Conservation (phyloP, 352 stramenopile species). For the Proteromonas lacertae region DNA sequence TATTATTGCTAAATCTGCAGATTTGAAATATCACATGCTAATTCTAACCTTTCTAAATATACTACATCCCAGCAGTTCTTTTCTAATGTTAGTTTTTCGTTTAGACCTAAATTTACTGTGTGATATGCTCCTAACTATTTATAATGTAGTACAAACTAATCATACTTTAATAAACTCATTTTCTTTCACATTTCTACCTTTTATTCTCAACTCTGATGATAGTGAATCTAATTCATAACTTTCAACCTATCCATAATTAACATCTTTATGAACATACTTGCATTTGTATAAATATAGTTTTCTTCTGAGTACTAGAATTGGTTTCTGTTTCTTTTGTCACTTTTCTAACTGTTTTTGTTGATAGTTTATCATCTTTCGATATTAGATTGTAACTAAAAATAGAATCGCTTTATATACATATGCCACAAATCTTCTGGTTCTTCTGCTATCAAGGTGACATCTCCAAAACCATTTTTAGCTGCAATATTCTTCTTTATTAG, state of each 20-base stretch:
- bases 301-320: too few relatives aligned
- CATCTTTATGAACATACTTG: constrained; percentile 66
- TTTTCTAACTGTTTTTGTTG: too few relatives aligned
- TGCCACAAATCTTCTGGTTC: constrained; percentile 90
- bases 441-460: constrained; percentile 54
- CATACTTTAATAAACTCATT: constrained; percentile 60
- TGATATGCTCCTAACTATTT: constrained; percentile 68
- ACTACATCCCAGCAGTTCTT: constrained; percentile 90
- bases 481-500: constrained; percentile 52
- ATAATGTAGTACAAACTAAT: not conserved
- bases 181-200: constrained; percentile 61
- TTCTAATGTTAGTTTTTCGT: constrained; percentile 68
- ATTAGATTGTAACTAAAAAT: too few relatives aligned
- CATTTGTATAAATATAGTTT: constrained; percentile 65
- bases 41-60: constrained; percentile 66
- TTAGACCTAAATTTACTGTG: constrained; percentile 76
- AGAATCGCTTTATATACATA: too few relatives aligned
- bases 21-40: constrained; percentile 7
- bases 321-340: too few relatives aligned
- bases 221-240: constrained; percentile 79
- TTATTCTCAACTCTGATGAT: constrained; percentile 58
- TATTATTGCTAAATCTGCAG: constrained; percentile 65
- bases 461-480: constrained; percentile 65
- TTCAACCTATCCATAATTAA: constrained; percentile 72
- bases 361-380: too few relatives aligned